These are phyloP conservation scores for Crithidia fasciculata DNA, from an alignment of 208 protist species.

Conservation along the genomic window DNA sequence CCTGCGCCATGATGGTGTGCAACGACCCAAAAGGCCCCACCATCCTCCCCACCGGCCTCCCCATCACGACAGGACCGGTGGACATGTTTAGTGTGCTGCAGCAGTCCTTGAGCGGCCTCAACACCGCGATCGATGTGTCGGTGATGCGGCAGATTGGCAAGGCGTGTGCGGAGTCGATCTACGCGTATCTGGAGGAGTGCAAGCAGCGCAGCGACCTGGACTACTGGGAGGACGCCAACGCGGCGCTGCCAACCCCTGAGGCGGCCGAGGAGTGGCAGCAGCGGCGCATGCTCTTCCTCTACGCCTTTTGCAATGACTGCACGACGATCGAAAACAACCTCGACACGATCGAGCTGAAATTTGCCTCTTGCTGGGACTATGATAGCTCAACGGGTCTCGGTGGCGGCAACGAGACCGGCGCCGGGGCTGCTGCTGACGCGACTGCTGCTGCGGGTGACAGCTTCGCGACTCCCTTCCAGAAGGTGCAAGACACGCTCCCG, in stretches of 20 bases:
- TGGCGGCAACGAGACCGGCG: conserved; percentile 11
- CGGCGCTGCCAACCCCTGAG: conserved; percentile 26
- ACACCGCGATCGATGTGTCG: conserved; percentile 61
- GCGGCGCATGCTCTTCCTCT: conserved; percentile 77
- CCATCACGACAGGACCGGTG: conserved; percentile 81
- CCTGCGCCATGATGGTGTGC: conserved; percentile 75
- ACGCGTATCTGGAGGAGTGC: conserved; percentile 81
- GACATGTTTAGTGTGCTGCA: conserved; percentile 90
- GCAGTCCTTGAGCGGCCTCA: conserved; percentile 79
- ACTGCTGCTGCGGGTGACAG: conserved; percentile 15
- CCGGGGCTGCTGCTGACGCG: conserved; percentile 6
- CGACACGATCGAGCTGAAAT: conserved; percentile 87
- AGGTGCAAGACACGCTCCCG: conserved; percentile 70
- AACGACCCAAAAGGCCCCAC: conserved; percentile 59
- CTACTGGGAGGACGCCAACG: conserved; percentile 83
- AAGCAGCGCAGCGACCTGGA: conserved; percentile 80
- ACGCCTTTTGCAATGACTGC: conserved; percentile 90
- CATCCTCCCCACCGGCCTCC: conserved; percentile 58
- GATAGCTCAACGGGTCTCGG: conserved; percentile 11
- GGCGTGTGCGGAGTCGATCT: conserved; percentile 80
- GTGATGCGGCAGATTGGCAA: conserved; percentile 84
- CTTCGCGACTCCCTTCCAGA: conserved; percentile 62
- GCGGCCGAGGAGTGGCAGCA: conserved; percentile 69
- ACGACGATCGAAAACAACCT: conserved; percentile 86
- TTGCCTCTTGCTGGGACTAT: conserved; percentile 79